Evolutionary conservation across 1,284 basidiomycete genomes (phyloP).

Genomic region (Naganishia liquefaciens): DNA sequence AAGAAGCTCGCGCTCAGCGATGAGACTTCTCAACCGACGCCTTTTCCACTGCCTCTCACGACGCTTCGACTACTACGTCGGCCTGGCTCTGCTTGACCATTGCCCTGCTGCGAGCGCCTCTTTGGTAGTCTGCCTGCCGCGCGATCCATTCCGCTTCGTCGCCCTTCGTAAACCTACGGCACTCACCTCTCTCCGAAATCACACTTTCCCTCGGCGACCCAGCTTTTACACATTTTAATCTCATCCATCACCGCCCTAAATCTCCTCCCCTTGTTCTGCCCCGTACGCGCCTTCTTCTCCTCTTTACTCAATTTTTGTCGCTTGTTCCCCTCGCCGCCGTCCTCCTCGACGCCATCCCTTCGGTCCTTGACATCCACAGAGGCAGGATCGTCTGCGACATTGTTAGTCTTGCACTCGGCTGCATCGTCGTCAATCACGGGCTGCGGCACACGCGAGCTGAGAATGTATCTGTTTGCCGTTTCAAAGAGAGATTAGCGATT

Average conservation of each 20-base stretch:
- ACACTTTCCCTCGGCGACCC: slow-evolving; percentile 33
- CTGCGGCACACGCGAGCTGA: slow-evolving; percentile 48
- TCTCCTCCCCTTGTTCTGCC: slow-evolving; percentile 72
- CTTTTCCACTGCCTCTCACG: no score
- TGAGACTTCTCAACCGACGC: no score
- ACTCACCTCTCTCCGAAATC: slow-evolving; percentile 41
- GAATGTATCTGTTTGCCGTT: slow-evolving; percentile 60
- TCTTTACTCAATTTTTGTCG: slow-evolving; percentile 58
- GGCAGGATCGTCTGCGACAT: slow-evolving; percentile 37
- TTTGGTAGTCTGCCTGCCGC: no score
- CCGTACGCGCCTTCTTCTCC: slow-evolving; percentile 68
- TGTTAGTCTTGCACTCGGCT: slow-evolving; percentile 65
- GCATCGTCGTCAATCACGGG: slow-evolving; percentile 69
- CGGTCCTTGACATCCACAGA: slow-evolving; percentile 27
- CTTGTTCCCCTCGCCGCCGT: slow-evolving; percentile 33
- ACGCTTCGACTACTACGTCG: no score
- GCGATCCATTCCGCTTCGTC: slow-evolving; percentile 31
- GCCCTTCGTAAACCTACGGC: neutral
- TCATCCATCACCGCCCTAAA: slow-evolving; percentile 43
- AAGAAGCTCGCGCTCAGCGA: no score
- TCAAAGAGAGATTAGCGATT: neutral
- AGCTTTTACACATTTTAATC: slow-evolving; percentile 44
- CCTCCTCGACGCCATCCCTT: slow-evolving; percentile 43
- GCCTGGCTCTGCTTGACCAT: no score
- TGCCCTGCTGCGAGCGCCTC: no score